These are phyloP conservation scores for Salix arbutifolia DNA, from an alignment of 345 rosid genomes.

Conservation along the genomic window DNA sequence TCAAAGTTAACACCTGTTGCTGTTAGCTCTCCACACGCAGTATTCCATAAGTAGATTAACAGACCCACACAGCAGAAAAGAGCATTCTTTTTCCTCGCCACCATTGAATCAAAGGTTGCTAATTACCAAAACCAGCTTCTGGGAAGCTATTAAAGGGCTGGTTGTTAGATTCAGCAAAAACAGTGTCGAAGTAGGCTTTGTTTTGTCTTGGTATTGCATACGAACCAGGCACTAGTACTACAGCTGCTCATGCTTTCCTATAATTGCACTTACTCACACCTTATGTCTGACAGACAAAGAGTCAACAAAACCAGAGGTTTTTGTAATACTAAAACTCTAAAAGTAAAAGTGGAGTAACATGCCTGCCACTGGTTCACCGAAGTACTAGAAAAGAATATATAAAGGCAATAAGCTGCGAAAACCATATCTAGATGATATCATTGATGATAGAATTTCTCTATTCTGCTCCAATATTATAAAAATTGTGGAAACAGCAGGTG, in stretches of 20 bases:
- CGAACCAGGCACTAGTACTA: conserved; percentile 15
- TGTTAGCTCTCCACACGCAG: conserved; percentile 60
- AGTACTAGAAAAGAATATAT: conserved; percentile 36
- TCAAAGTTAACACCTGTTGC: conserved; percentile 79
- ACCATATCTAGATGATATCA: conserved; percentile 38
- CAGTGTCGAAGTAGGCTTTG: conserved; percentile 19
- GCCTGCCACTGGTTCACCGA: conserved; percentile 48
- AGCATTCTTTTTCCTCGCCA: conserved; percentile 25
- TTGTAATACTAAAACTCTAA: background rate
- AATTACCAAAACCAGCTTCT: conserved; percentile 19
- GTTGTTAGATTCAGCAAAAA: conserved; percentile 15
- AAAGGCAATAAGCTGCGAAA: conserved; percentile 33
- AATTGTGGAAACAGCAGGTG: conserved; percentile 9
- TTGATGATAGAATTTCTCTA: conserved; percentile 22
- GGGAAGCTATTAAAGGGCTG: no score
- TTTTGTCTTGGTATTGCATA: conserved; percentile 17
- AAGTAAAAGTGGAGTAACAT: conserved; percentile 33
- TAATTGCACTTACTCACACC: conserved; percentile 32
- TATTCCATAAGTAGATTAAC: conserved; percentile 36
- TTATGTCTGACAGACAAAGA: conserved; percentile 27
- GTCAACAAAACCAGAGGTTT: conserved; percentile 26
- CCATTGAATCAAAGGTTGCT: conserved; percentile 27
- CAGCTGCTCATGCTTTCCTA: conserved; percentile 19
- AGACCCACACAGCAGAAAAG: conserved; percentile 25
- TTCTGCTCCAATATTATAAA: background rate